These are phyloP conservation scores for Clonostachys solani DNA, from an alignment of 2,329 filamentous ascomycete genomes.

Conservation along the genomic window DNA sequence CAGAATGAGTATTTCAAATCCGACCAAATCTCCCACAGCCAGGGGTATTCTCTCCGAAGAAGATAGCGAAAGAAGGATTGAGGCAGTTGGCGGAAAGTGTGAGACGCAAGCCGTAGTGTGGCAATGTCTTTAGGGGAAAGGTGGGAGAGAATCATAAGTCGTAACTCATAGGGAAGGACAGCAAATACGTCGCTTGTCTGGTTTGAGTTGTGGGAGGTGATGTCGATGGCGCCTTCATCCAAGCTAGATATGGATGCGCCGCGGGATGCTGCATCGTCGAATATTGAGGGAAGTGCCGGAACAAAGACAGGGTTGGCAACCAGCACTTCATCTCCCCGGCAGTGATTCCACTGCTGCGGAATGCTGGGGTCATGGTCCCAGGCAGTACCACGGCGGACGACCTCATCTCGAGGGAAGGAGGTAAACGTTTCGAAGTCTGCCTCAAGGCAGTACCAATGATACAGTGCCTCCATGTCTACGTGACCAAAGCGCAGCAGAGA, in stretches of 20 bases:
- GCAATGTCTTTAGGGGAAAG: neutral
- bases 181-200: neutral
- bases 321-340: neutral
- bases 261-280: neutral
- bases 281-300: constrained; percentile 8
- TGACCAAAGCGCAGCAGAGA: constrained; percentile 1
- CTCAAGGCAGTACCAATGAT: constrained; percentile 1
- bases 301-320: constrained; percentile 3
- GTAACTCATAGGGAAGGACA: neutral
- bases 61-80: neutral
- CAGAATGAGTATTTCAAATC: neutral
- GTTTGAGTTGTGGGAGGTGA: too few relatives aligned
- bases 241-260: neutral
- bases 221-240: neutral
- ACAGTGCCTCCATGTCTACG: constrained; percentile 1
- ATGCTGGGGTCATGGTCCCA: neutral
- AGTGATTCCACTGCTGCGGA: neutral
- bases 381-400: neutral
- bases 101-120: neutral
- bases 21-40: neutral
- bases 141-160: neutral
- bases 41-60: neutral
- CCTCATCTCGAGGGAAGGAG: neutral
- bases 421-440: neutral
- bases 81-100: neutral